Evolutionary conservation across 257 asterid genomes (phyloP), one percentile per base, ranked within the genome.

Genomic region (Agastache rugosa): DNA sequence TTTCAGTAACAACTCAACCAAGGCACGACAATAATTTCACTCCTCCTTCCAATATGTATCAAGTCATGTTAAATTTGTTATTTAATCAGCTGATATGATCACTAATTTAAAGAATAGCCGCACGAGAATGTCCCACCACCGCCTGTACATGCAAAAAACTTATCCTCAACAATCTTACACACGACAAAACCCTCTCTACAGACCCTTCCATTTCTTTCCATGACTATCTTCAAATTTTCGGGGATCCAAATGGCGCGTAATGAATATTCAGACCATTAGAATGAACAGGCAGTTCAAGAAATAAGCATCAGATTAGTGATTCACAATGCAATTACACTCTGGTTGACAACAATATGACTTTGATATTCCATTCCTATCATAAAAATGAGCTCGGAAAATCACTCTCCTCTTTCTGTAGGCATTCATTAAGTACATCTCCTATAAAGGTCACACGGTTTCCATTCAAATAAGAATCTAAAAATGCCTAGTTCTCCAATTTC

Each of bases 231-330:
- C 7, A n/a, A 55, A 72, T 11, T 62, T 15, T 53, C 17, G 55
- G 56, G 19, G 0, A 3, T 41, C 48, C 11, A 27, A 20, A 50
- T 54, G 58, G 45, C 42, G 7, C 34, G 20, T 23, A 61, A 66
- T 75, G 58, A 55, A 58, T 48, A 27, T 23, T 59, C 62, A 66
- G 29, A 35, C 39, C 20, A 16, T 20, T 20, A 56, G 27, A 64
- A 34, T 14, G 45, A 58, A 29, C 10, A 19, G 11, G 47, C 39
- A 22, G 45, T 19, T 20, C 16, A 25, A 68, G n/a, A 79, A 35
- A 45, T 42, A 62, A 76, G 42, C 66, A 69, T 41, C 58, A 39
- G 50, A 20, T 39, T n/a, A 69, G 79, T 67, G 5, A 37, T 56
- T 42, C 37, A 66, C 34, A 47, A 53, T 9, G 7, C 45, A 61